Conservation (phyloP, 805 yeast genomes). For the Candida montana region DNA sequence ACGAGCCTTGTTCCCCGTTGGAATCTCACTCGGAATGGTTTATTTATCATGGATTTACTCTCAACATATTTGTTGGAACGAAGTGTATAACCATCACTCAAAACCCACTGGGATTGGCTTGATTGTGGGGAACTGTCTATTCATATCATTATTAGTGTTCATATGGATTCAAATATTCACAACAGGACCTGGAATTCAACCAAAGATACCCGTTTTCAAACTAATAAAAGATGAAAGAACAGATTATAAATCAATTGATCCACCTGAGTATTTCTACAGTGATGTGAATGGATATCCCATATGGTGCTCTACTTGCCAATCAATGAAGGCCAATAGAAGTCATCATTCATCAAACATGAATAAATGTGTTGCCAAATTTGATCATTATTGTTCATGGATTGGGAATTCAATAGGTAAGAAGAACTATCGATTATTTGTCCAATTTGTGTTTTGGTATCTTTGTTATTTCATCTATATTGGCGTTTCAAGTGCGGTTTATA, state of each 20-base stretch:
- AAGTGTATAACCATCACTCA: conserved; percentile 23
- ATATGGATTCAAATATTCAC: conserved; percentile 42
- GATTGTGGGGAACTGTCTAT: conserved; percentile 26
- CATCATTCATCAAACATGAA: conserved; percentile 60
- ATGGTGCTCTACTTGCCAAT: conserved; percentile 67
- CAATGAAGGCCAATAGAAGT: conserved; percentile 60
- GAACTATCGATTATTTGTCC: conserved; percentile 58
- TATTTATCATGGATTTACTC: conserved; percentile 23
- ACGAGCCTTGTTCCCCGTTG: conserved; percentile 9
- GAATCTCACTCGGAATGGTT: conserved; percentile 6
- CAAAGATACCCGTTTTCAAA: conserved; percentile 32
- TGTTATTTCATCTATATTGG: conserved; percentile 35
- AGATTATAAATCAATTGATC: conserved; percentile 25
- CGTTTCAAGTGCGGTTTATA: conserved; percentile 31
- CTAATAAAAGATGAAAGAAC: conserved; percentile 20
- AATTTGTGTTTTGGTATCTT: conserved; percentile 38
- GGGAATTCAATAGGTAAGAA: conserved; percentile 65
- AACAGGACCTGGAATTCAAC: conserved; percentile 57
- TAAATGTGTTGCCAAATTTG: conserved; percentile 67
- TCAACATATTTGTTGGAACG: conserved; percentile 27
- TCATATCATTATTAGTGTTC: conserved; percentile 23
- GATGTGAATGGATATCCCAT: conserved; percentile 69
- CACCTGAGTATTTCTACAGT: conserved; percentile 62
- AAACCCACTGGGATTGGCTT: conserved; percentile 28
- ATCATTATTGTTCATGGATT: conserved; percentile 79